phyloP scores from a whole-genome alignment of 2,329 filamentous ascomycete species.

The Ceratocystis cubensis region DNA sequence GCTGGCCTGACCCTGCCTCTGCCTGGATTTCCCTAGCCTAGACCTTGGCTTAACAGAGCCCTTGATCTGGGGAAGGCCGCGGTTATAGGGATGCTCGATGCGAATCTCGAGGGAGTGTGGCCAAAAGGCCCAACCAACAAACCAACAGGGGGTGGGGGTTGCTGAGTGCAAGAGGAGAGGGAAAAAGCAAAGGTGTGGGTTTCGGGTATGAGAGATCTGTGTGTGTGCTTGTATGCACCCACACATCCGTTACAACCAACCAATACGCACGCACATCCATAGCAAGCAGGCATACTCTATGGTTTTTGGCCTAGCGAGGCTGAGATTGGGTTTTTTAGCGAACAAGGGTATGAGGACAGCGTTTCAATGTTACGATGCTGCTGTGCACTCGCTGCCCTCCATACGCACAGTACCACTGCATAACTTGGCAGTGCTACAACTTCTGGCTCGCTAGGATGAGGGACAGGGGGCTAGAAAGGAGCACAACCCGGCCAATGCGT shows the following conservation, averaged over 20 bases:
- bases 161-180: neutral
- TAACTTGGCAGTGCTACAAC: neutral
- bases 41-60: too few species aligned
- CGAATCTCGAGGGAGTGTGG: neutral
- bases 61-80: neutral
- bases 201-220: conserved; percentile 1
- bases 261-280: neutral
- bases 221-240: neutral
- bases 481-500: neutral
- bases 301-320: neutral
- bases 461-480: neutral
- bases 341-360: neutral
- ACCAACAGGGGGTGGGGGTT: neutral
- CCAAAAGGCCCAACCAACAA: neutral
- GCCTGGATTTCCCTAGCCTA: too few species aligned
- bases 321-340: neutral
- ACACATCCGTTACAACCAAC: neutral
- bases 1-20: neutral
- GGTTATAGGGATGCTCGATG: neutral
- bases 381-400: neutral
- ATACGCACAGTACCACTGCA: neutral
- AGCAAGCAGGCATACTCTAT: too few species aligned
- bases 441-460: neutral
- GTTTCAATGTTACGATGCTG: too few species aligned
- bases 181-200: neutral